A percentile compares a stretch with the other conserved stretches of the same genome.
Conservation (phyloP, 306 rosid species). For the Lathyrus sativus region DNA sequence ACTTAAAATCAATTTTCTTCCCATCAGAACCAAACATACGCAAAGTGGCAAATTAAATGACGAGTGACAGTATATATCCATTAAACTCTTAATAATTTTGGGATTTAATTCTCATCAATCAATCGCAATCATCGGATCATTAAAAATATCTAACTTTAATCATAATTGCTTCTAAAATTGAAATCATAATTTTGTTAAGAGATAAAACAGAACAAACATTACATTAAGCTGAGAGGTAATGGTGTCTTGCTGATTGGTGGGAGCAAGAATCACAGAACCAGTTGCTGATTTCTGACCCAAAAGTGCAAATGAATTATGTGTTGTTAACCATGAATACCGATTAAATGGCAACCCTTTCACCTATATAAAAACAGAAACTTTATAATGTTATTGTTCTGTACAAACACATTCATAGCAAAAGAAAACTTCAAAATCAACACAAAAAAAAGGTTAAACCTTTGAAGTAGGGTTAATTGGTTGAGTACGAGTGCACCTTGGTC, state of each 20-base stretch:
- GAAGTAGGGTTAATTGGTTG: slow-evolving; percentile 72
- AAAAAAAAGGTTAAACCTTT: slow-evolving; percentile 42
- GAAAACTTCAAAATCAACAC: not conserved
- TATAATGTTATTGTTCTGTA: not conserved
- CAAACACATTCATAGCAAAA: not conserved
- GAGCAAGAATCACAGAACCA: slow-evolving; percentile 61
- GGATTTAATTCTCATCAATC: not conserved
- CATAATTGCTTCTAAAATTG: not conserved
- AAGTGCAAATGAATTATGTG: slow-evolving; percentile 79
- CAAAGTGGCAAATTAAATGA: no score
- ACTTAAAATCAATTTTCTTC: no score
- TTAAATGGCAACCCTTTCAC: slow-evolving; percentile 77
- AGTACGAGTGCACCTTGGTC: slow-evolving; percentile 80
- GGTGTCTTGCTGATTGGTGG: slow-evolving; percentile 83
- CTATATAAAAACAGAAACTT: slow-evolving; percentile 43
- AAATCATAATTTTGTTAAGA: not conserved
- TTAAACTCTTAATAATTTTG: not conserved
- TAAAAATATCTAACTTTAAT: not conserved
- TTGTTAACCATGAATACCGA: slow-evolving; percentile 84
- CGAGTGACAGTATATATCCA: no score
- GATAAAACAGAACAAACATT: slow-evolving; percentile 30
- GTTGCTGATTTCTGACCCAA: slow-evolving; percentile 71
- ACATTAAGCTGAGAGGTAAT: slow-evolving; percentile 84
- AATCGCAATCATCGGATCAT: no score
- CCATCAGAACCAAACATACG: no score